Base-by-base conservation (phyloP, 495 filamentous ascomycete genomes). In the Amorphotheca resinae region DNA sequence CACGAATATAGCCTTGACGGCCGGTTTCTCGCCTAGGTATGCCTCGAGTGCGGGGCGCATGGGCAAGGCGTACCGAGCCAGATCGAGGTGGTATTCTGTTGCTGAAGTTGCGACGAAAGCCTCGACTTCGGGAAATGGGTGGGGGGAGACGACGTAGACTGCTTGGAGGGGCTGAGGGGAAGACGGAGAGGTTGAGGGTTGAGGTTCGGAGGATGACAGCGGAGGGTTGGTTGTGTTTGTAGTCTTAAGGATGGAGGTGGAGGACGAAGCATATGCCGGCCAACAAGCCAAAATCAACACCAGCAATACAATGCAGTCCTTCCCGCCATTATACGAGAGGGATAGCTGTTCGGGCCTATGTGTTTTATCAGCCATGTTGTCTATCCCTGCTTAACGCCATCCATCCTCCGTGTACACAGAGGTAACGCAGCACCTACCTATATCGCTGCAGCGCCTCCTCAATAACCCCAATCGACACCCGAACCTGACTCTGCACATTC, bases 271-370 rank as follows among this genome's bases (percentile, higher is more conserved):
- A 49, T 61, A 66, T 48, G 9, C 55, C 7, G 65, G 60, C 20
- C 93, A 69, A 44, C 76, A 74, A 48, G 79, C 76, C 52, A 96
- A 77, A 62, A 89, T 85, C 45, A 95, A 69, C 51, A 96, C 66
- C n/a, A 96, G 70, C 8, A 95, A 77, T 43, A 95, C 84, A 18
- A 95, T 78, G 55, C 91, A 98, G 74, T 98, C 91, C 61, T 98
- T 98, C 33, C 91, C 91, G 64, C 91, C 91, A 52, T 98, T 98
- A 59, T 95, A 98, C 36, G 93, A 93, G 45, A 98, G 68, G 8
- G 89, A 87, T 35, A 96, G 68, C 50, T 93, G 72, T 36, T 79
- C 66, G 42, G 81, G 74, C 38, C 84, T 87, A 48, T 51, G 17
- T 18, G 9, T 16, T 9, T 8, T 35, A n/a, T 42, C 23, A 46